Base-by-base conservation (phyloP, 768 basidiomycete species). In the Rhizopogon vesiculosus region DNA sequence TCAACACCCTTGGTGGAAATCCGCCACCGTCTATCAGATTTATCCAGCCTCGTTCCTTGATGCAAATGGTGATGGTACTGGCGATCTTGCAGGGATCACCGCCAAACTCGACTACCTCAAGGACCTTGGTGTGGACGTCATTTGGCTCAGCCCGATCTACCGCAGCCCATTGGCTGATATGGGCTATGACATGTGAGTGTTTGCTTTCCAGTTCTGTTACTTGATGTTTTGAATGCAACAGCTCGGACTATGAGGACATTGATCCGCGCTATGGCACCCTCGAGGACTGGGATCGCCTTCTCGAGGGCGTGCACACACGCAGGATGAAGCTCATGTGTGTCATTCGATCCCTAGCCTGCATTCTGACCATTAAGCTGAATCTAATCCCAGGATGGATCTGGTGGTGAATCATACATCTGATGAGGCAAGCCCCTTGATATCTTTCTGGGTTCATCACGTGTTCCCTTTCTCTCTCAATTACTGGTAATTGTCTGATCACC, bases 71-170 rank as follows among this genome's bases (percentile, higher is more conserved):
- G 84, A 86, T 64, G 88, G 86, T 0, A 66, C 82, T 40, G 87
- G 88, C 10, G 87, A 89, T 66, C 75, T 92, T 39, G 78, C 76
- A 22, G 87, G 88, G 15, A 87, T 92, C 56, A 62, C 70, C 25
- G 64, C 73, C 39, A 86, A 87, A 63, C 71, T 91, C 7, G 84
- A 86, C 60, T 88, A 91, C 66, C 72, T 91, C 51, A 78, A 82
- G 54, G 77, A 81, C 45, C 75, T 91, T 5, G 87, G 87, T 0
- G 82, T 84, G 3, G 80, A 87, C 58, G 77, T 84, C 0, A 62
- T 89, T 15, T 91, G 88, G 87, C 75, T 90, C 15, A 81, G 76
- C 4, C 86, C 87, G 8, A 87, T 90, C 42, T 91, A 87, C 69
- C 74, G 77, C 52, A 83, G 81, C 1, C 87, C 86, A 0, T 72